These are phyloP conservation scores for Lasiodiplodia theobromae DNA, from an alignment of 2,329 filamentous ascomycete species.

Conservation along the genomic window DNA sequence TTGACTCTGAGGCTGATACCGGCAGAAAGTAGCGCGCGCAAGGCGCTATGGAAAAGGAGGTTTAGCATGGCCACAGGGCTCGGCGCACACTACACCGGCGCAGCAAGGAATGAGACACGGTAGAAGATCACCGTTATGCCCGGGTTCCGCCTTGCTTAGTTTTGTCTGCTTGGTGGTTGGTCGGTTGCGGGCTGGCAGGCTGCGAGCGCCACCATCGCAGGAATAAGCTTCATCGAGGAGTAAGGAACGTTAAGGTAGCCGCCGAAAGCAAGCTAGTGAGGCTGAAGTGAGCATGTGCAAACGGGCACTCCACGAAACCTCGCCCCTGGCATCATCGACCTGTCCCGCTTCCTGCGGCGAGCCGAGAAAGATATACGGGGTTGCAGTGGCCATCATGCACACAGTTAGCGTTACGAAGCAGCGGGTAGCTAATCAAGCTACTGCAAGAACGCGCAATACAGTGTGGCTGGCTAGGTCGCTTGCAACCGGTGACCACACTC, in stretches of 20 bases:
- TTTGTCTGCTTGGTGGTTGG: slow-evolving; percentile 5
- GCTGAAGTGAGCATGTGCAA: background rate
- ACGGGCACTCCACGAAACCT: background rate
- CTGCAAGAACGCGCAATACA: slow-evolving; percentile 27
- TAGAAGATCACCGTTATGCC: background rate
- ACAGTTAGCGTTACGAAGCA: slow-evolving; percentile 24
- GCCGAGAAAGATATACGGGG: slow-evolving; percentile 17
- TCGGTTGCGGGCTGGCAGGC: background rate
- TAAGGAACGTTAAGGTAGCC: slow-evolving; percentile 7
- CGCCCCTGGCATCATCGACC: slow-evolving; percentile 6
- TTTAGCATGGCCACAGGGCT: background rate
- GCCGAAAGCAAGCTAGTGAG: slow-evolving; percentile 2
- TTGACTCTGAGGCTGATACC: background rate
- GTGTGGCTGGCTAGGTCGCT: slow-evolving; percentile 23
- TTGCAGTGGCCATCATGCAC: slow-evolving; percentile 24
- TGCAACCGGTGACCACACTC: slow-evolving; percentile 16
- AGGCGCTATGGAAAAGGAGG: background rate
- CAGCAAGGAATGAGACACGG: background rate
- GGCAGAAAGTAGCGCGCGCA: background rate
- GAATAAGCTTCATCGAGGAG: slow-evolving; percentile 19
- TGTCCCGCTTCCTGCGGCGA: slow-evolving; percentile 20
- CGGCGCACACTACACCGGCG: background rate
- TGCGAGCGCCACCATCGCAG: background rate
- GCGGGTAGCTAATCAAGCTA: slow-evolving; percentile 23
- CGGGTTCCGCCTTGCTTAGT: background rate